phyloP scores from a whole-genome alignment of 2,329 filamentous ascomycete species.

The Cladosporium sp. region DNA sequence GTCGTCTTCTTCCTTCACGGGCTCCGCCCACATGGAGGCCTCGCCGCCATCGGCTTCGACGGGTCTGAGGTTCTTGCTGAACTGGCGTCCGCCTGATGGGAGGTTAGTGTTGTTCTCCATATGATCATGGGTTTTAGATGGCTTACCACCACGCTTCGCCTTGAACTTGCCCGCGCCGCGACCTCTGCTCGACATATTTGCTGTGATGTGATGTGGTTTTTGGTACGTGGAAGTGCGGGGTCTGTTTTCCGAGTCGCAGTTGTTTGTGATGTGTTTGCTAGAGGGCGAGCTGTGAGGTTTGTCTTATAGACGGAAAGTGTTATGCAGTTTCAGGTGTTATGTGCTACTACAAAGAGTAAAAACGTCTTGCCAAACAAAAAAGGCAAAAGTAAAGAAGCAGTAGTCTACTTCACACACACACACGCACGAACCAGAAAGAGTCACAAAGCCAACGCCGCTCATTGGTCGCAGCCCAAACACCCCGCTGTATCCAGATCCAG shows the following conservation, averaged over 20 bases:
- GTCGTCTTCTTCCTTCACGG: slow-evolving; percentile 53
- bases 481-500: background rate
- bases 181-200: slow-evolving; percentile 54
- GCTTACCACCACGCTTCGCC: slow-evolving; percentile 82
- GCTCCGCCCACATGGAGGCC: slow-evolving; percentile 80
- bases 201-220: slow-evolving; percentile 15
- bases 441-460: slow-evolving; percentile 11
- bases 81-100: slow-evolving; percentile 81
- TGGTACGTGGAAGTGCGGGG: slow-evolving; percentile 13
- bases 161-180: slow-evolving; percentile 93
- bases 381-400: background rate
- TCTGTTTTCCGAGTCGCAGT: slow-evolving; percentile 3
- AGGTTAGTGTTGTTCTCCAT: slow-evolving; percentile 23
- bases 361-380: background rate
- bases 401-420: background rate
- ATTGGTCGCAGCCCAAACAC: slow-evolving; percentile 4
- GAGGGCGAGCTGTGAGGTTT: background rate
- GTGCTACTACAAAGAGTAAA: background rate
- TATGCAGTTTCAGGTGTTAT: background rate
- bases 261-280: background rate
- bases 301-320: background rate
- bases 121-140: too few relatives aligned
- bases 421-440: too few relatives aligned
- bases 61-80: slow-evolving; percentile 86
- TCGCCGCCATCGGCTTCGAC: slow-evolving; percentile 87